Evolutionary conservation across 1,284 basidiomycete genomes (phyloP).

Genomic region (Pseudozyma flocculosa): DNA sequence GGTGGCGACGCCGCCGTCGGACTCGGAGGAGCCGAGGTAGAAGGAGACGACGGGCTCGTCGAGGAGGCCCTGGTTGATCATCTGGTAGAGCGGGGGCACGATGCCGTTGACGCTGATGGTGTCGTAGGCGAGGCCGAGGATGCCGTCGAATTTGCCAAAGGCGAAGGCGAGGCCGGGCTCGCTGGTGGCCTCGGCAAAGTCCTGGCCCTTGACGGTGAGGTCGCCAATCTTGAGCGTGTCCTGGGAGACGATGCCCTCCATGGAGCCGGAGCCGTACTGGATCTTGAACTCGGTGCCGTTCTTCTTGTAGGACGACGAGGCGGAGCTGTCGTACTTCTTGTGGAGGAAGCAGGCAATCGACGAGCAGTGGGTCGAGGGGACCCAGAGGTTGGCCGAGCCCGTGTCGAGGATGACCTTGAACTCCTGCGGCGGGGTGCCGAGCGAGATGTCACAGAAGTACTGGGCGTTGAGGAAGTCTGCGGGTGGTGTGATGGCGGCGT

Average conservation of each 20-base stretch:
- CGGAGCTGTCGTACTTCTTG: constrained; percentile 81
- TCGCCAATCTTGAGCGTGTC: constrained; percentile 84
- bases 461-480: constrained; percentile 97
- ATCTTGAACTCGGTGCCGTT: constrained; percentile 92
- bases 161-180: constrained; percentile 98
- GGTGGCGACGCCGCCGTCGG: constrained; percentile 85
- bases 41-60: constrained; percentile 90
- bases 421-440: constrained; percentile 78
- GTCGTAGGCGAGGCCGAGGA: constrained; percentile 91
- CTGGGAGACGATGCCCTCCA: constrained; percentile 92
- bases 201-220: constrained; percentile 72
- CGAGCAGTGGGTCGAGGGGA: constrained; percentile 81
- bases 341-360: constrained; percentile 99
- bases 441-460: constrained; percentile 84
- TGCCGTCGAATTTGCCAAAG: constrained; percentile 85
- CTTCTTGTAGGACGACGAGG: constrained; percentile 82
- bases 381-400: constrained; percentile 90
- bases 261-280: constrained; percentile 92
- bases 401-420: constrained; percentile 79
- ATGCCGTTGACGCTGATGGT: constrained; percentile 95
- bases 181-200: constrained; percentile 94
- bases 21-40: constrained; percentile 82
- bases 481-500: constrained; percentile 46
- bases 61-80: constrained; percentile 81
- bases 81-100: constrained; percentile 90